Conservation (phyloP, 805 yeast species). For the Yamadazyma nakazawae region DNA sequence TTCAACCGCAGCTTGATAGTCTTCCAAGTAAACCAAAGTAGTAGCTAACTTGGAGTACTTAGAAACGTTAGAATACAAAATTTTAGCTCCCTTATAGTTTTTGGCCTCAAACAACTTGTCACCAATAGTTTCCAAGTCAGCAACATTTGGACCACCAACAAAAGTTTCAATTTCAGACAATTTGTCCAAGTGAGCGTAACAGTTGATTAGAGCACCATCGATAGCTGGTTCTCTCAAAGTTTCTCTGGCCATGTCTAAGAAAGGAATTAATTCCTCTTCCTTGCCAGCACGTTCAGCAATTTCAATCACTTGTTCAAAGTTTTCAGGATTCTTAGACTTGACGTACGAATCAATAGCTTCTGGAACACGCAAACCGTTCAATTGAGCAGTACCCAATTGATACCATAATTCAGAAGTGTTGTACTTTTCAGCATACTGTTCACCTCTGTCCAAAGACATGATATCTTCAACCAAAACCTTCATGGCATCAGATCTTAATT, state of each 20-base stretch:
- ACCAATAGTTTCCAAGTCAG: constrained; percentile 88
- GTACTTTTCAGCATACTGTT: constrained; percentile 84
- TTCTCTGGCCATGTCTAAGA: constrained; percentile 87
- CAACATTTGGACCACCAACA: constrained; percentile 85
- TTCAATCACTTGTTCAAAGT: constrained; percentile 88
- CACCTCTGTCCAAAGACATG: constrained; percentile 93
- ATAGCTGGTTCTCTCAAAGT: constrained; percentile 85
- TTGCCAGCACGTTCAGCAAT: constrained; percentile 93
- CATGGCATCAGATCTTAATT: constrained; percentile 74
- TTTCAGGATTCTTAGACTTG: constrained; percentile 86
- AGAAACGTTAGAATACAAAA: constrained; percentile 79
- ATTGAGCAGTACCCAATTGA: constrained; percentile 92
- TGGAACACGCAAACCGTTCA: constrained; percentile 86
- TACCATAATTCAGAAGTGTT: constrained; percentile 89
- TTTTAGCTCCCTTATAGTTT: constrained; percentile 90
- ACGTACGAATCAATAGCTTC: constrained; percentile 92
- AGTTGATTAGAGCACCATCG: constrained; percentile 87
- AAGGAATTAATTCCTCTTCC: constrained; percentile 87
- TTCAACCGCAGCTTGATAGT: constrained; percentile 95
- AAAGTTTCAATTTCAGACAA: constrained; percentile 80
- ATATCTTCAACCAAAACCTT: constrained; percentile 88
- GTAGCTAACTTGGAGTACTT: constrained; percentile 96
- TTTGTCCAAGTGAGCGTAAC: constrained; percentile 77
- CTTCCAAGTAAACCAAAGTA: constrained; percentile 88
- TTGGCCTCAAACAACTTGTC: constrained; percentile 79